phyloP scores from a whole-genome alignment of 768 basidiomycete genomes.

The Auricularia sp. region DNA sequence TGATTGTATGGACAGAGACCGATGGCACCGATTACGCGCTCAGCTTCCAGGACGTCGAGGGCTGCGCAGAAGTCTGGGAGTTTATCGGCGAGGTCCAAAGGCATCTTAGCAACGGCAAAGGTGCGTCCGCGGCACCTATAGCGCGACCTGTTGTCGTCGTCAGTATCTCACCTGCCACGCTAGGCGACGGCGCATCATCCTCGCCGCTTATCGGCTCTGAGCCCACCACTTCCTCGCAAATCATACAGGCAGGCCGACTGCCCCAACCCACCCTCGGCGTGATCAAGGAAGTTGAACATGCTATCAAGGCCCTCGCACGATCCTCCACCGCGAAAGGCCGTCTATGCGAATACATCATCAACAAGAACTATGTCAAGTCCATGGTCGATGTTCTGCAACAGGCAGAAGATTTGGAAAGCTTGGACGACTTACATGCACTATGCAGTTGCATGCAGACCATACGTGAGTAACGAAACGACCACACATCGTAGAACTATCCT shows the following conservation, averaged over 20 bases:
- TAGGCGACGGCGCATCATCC: constrained; percentile 30
- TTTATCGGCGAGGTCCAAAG: constrained; percentile 89
- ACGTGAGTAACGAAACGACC: constrained; percentile 40
- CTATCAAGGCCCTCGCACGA: constrained; percentile 64
- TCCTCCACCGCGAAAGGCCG: constrained; percentile 68
- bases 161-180: constrained; percentile 1
- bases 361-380: constrained; percentile 80
- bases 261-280: constrained; percentile 69
- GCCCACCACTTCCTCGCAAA: constrained; percentile 47
- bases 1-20: constrained; percentile 98
- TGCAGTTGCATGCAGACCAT: constrained; percentile 93
- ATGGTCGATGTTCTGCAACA: constrained; percentile 75
- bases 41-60: constrained; percentile 93
- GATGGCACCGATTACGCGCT: constrained; percentile 91
- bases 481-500: neutral
- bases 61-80: constrained; percentile 94
- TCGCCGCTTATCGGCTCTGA: constrained; percentile 49
- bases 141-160: neutral
- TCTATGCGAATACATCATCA: constrained; percentile 81
- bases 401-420: constrained; percentile 87
- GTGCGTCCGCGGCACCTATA: constrained; percentile 30
- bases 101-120: constrained; percentile 51
- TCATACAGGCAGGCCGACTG: constrained; percentile 62
- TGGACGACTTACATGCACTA: constrained; percentile 82
- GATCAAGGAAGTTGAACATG: constrained; percentile 67